Base-by-base conservation (phyloP, 257 asterid species). In the Solanum virginianum region DNA sequence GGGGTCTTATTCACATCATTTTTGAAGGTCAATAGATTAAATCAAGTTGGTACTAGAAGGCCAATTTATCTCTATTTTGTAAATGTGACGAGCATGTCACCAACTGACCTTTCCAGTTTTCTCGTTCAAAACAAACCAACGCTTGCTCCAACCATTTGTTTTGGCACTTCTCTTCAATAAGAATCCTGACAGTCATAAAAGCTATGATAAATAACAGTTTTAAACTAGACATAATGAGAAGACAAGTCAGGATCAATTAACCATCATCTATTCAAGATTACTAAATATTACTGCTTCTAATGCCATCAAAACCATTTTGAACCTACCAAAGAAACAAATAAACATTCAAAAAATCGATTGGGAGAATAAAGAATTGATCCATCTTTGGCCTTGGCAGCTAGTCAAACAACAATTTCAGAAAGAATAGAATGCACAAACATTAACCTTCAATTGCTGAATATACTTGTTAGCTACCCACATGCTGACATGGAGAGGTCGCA, bases 111-210 rank as follows among this genome's bases (percentile, higher is more conserved):
- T 95, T 88, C 99, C 98, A 63, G 98, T 95, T 92, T 96, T 96
- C 82, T 93, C 98, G 83, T 96, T 96, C 85, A 96, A 90, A 82
- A 96, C 99, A 88, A 96, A 96, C 99, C 99, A 96, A 90, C 98
- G 88, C 90, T 89, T 90, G 81, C 97, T 95, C 99, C 99, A 96
- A 10, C 95, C 98, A 88, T 90, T 92, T 62, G 92, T 91, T 90
- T 96, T 94, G 84, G 93, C 94, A 86, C 98, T 96, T 91, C 88
- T 96, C 95, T 96, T 96, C 91, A 94, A 86, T 81, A 96, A 85
- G 84, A 95, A 96, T 32, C 99, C 99, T 96, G 93, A 84, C 87
- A 69, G 56, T 83, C 47, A 39, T 1, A 83, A 72, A 68, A 68
- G 29, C 39, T 54, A 51, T 63, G 57, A 45, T 82, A 63, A 82